Base-by-base conservation (phyloP, 2,329 filamentous ascomycete genomes). In the Aspergillus pseudotamarii region DNA sequence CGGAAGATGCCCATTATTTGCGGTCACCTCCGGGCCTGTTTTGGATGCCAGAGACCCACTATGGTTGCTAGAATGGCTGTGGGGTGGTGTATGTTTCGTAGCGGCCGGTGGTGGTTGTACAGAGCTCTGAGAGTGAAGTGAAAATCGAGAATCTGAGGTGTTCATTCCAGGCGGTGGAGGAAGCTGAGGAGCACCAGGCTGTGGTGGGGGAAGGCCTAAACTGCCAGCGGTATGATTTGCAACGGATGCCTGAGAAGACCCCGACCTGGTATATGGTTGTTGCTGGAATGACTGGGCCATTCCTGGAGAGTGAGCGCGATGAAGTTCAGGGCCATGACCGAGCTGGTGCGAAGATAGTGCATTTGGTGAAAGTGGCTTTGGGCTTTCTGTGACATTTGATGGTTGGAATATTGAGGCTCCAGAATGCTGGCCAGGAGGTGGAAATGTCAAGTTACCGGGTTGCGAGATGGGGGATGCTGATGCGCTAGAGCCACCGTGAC, bases 341-440 rank as follows among this genome's bases (percentile, higher is more conserved):
- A 76, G 68, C 63, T 80, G 78, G 46, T 79, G 78, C 48, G 78
- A 76, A 32, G 73, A 72, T 41, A 77, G 70, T 14, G 76, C 73
- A 65, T 78, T 80, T n/a, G 81, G 81, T 28, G 81, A 83, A 46
- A 96, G 82, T 4, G 93, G 90, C 73, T 94, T 96, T 0, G 93
- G 93, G 68, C 92, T 96, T 77, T 97, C 93, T 3, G 91, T 95
- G 81, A 96, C 91, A 63, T 82, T 85, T 59, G 86, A 85, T 67
- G 93, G 89, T 10, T 88, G 85, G 74, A 92, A 96, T 67, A 93
- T 85, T 21, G 85, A 85, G 54, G 82, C 81, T 63, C 81, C 83
- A 21, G 77, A 81, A 68, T 66, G 69, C 65, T 71, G 78, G 61
- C 76, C 74, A 16, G 76, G 70, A 11, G 78, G 72, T 23, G 80